These are phyloP conservation scores for Zoysia pacifica DNA, from an alignment of 176 grass and related monocot species.

Conservation along the genomic window DNA sequence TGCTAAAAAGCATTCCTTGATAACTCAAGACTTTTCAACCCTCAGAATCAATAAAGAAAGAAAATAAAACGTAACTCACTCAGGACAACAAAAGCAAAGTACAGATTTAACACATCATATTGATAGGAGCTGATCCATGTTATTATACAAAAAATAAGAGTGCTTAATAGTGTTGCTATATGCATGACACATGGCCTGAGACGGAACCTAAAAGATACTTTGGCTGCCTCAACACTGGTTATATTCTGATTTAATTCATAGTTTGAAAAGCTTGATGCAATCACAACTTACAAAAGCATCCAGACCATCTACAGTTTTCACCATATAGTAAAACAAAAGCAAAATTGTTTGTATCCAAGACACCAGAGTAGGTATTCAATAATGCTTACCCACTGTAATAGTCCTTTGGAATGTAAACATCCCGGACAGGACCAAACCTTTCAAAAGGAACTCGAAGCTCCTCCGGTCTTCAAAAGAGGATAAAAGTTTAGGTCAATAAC, in stretches of 20 bases:
- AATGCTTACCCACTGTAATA: constrained; percentile 78
- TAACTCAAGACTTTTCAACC: constrained; percentile 65
- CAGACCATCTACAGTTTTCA: neutral
- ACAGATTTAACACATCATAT: neutral
- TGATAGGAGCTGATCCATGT: constrained; percentile 1
- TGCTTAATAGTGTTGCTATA: neutral
- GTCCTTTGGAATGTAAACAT: constrained; percentile 93
- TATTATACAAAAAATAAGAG: neutral
- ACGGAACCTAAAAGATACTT: constrained; percentile 12
- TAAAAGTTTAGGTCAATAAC: constrained; percentile 5
- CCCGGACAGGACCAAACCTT: constrained; percentile 90
- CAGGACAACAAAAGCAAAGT: constrained; percentile 23
- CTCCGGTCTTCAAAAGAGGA: constrained; percentile 53
- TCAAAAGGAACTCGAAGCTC: constrained; percentile 84
- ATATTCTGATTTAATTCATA: neutral
- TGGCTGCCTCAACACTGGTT: neutral
- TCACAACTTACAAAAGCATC: neutral
- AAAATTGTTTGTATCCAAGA: neutral
- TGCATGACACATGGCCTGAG: neutral
- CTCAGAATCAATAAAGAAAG: constrained; percentile 50
- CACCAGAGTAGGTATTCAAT: neutral
- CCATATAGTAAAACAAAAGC: neutral
- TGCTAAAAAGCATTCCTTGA: constrained; percentile 56
- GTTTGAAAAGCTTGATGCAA: neutral
- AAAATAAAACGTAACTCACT: constrained; percentile 49